Percentiles rank a stretch among this genome's conserved stretches.
These are phyloP conservation scores for Raphanus hybrid DNA, from an alignment of 441 rosid genomes.

Conservation along the genomic window DNA sequence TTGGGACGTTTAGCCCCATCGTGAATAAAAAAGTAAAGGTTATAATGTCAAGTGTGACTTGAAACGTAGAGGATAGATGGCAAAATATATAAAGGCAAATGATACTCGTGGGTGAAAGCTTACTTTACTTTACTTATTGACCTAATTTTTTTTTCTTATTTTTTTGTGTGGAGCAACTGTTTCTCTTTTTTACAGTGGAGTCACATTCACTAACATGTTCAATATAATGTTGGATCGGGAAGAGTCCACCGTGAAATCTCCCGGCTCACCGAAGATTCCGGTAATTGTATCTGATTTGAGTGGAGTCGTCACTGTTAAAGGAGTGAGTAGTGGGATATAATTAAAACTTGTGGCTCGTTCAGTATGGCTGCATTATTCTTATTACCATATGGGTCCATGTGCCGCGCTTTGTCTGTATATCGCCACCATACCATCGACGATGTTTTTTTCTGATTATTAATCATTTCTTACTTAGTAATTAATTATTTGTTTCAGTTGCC, in stretches of 20 bases:
- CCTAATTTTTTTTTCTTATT: background rate
- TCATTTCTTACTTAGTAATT: background rate
- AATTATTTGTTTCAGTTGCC: constrained; percentile 20
- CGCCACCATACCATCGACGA: background rate
- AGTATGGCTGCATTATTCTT: constrained; percentile 30
- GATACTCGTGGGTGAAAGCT: background rate
- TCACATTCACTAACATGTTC: constrained; percentile 35
- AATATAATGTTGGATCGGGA: constrained; percentile 37
- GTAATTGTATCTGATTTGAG: constrained; percentile 37
- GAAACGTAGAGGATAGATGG: background rate
- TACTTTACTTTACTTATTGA: background rate
- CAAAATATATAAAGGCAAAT: background rate
- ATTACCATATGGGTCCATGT: constrained; percentile 25
- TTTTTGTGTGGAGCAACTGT: background rate
- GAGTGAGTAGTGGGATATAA: constrained; percentile 14
- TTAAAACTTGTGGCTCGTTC: constrained; percentile 22
- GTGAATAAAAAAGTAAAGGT: background rate
- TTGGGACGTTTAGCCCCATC: constrained; percentile 49
- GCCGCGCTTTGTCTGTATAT: constrained; percentile 23
- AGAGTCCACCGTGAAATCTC: constrained; percentile 26
- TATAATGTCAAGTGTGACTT: background rate
- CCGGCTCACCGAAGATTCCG: constrained; percentile 26
- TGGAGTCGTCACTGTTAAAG: constrained; percentile 40
- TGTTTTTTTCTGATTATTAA: constrained; percentile 1
- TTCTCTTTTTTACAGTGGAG: constrained; percentile 18